phyloP scores from a whole-genome alignment of 768 basidiomycete genomes.

The Pisolithus marmoratus region DNA sequence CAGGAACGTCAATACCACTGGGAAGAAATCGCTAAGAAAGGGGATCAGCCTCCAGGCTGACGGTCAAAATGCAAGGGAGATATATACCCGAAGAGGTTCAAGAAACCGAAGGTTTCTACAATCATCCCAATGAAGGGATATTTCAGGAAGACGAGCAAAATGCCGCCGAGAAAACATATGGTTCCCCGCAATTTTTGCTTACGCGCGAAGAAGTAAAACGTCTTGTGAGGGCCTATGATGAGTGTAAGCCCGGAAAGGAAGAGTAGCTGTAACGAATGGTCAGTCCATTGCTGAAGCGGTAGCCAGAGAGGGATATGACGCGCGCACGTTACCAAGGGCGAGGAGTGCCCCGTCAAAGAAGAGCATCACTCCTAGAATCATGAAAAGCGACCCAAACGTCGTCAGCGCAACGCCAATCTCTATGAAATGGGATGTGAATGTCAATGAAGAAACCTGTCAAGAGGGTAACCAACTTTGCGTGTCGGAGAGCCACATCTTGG shows the following conservation, averaged over 20 bases:
- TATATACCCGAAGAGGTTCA: conserved; percentile 90
- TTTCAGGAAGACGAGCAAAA: conserved; percentile 90
- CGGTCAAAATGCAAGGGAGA: not conserved
- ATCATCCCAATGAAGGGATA: conserved; percentile 93
- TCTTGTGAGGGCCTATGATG: conserved; percentile 96
- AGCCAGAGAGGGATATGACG: too few relatives aligned
- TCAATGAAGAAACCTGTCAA: not conserved
- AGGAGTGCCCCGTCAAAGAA: conserved; percentile 95
- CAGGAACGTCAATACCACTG: conserved; percentile 94
- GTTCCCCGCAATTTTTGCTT: conserved; percentile 93
- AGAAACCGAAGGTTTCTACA: conserved; percentile 93
- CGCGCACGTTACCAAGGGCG: conserved; percentile 92
- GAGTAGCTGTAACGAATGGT: conserved; percentile 56
- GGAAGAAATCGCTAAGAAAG: conserved; percentile 87
- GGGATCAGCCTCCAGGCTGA: conserved; percentile 2
- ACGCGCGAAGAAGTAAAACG: conserved; percentile 96
- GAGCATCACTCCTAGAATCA: conserved; percentile 92
- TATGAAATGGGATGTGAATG: conserved; percentile 25
- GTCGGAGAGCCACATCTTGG: conserved; percentile 48
- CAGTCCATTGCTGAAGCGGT: conserved; percentile 3
- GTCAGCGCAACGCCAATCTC: conserved; percentile 97
- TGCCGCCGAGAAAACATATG: conserved; percentile 81
- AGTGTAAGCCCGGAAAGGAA: conserved; percentile 93
- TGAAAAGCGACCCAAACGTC: conserved; percentile 91
- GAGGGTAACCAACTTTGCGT: conserved; percentile 35